Conservation (phyloP, 2,329 filamentous ascomycete species). For the Pyrenophora tritici-repentis region DNA sequence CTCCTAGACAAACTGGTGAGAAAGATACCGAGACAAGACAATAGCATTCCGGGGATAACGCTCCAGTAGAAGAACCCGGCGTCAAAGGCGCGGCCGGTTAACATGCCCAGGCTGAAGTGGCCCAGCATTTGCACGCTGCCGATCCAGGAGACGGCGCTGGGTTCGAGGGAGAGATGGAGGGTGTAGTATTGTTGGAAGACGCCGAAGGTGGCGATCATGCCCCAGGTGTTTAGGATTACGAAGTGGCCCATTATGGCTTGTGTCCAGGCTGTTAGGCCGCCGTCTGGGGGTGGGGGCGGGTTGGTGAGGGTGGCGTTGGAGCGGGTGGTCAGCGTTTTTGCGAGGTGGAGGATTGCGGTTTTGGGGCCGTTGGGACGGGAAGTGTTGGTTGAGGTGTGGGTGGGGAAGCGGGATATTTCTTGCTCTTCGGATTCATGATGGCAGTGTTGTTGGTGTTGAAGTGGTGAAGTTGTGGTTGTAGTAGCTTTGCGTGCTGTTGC, state of each 20-base stretch:
- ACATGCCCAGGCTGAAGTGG: slow-evolving; percentile 57
- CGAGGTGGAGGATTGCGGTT: slow-evolving; percentile 19
- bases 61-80: slow-evolving; percentile 57
- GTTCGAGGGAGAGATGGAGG: slow-evolving; percentile 29
- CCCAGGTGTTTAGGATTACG: slow-evolving; percentile 47
- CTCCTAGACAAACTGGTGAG: slow-evolving; percentile 56
- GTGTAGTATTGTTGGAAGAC: slow-evolving; percentile 47
- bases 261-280: slow-evolving; percentile 46
- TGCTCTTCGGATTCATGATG: neutral
- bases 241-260: slow-evolving; percentile 46
- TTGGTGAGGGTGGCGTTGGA: slow-evolving; percentile 42
- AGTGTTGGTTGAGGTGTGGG: slow-evolving; percentile 8
- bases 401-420: slow-evolving; percentile 11
- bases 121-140: slow-evolving; percentile 58
- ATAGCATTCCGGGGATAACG: slow-evolving; percentile 49
- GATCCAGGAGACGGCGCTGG: slow-evolving; percentile 58
- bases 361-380: slow-evolving; percentile 16
- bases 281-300: slow-evolving; percentile 47
- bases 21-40: slow-evolving; percentile 57
- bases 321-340: slow-evolving; percentile 36
- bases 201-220: slow-evolving; percentile 45
- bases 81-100: slow-evolving; percentile 58
- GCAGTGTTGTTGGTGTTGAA: no score
- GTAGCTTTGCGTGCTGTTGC: no score
- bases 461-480: no score